Conservation (phyloP, 164 flowering plant genomes). For the Cinnamomum micranthum region DNA sequence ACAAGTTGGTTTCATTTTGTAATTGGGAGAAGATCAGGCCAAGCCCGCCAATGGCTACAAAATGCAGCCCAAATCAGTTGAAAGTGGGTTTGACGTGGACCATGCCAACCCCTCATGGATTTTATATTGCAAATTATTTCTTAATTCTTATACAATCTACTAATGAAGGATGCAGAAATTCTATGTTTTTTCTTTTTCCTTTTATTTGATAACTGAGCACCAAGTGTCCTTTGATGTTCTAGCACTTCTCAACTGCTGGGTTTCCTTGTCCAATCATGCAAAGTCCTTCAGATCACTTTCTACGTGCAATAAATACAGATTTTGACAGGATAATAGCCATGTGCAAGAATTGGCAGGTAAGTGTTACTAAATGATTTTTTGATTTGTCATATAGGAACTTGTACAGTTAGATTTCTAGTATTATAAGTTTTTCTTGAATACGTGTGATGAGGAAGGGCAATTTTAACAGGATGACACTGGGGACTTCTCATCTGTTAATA, state of each 20-base stretch:
- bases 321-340: slow-evolving; percentile 96
- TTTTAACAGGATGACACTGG: slow-evolving; percentile 86
- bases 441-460: slow-evolving; percentile 4
- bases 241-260: slow-evolving; percentile 99
- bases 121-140: too few relatives aligned
- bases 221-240: slow-evolving; percentile 21
- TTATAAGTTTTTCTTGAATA: background rate
- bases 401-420: background rate
- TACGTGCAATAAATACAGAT: slow-evolving; percentile 96
- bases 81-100: too few relatives aligned
- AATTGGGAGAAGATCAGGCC: too few relatives aligned
- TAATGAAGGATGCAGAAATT: too few relatives aligned
- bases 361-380: background rate
- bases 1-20: too few relatives aligned
- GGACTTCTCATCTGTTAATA: slow-evolving; percentile 90
- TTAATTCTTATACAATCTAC: too few relatives aligned
- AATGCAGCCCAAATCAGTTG: too few relatives aligned
- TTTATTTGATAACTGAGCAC: background rate
- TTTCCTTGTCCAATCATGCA: slow-evolving; percentile 99
- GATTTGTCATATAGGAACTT: background rate
- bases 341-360: slow-evolving; percentile 99
- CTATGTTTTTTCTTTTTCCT: background rate
- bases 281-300: slow-evolving; percentile 99
- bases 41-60: too few relatives aligned
- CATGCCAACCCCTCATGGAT: too few relatives aligned